Evolutionary conservation across 768 basidiomycete species (phyloP).

Genomic region (Suillus subaureus): DNA sequence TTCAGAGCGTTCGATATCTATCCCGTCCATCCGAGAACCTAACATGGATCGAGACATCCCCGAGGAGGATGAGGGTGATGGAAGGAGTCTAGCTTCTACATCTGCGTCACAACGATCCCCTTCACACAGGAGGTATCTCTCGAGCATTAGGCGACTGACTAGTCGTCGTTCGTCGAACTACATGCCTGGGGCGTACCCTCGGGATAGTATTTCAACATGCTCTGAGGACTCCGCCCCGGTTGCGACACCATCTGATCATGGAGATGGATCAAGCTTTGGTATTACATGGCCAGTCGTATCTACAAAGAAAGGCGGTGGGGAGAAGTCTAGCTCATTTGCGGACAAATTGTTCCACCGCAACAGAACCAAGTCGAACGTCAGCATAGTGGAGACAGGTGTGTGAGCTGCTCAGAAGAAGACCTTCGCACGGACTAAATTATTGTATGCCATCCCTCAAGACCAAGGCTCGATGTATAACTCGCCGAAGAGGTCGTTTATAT

Average conservation of each 20-base stretch:
- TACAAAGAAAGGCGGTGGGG: conserved; percentile 51
- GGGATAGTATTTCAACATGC: conserved; percentile 66
- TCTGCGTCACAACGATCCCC: conserved; percentile 56
- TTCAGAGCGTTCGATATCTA: conserved; percentile 31
- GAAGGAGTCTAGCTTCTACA: conserved; percentile 34
- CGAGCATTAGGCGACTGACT: conserved; percentile 50
- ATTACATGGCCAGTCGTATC: conserved; percentile 52
- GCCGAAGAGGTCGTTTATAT: conserved; percentile 25
- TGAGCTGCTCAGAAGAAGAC: conserved; percentile 12
- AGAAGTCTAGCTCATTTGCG: conserved; percentile 60
- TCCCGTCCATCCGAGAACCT: conserved; percentile 33
- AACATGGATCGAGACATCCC: conserved; percentile 23
- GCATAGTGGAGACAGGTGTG: conserved; percentile 48
- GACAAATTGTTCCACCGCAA: conserved; percentile 59
- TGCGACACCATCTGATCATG: conserved; percentile 57
- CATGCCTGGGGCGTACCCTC: conserved; percentile 45
- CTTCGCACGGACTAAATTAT: background rate
- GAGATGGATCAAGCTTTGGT: conserved; percentile 33
- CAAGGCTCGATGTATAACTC: conserved; percentile 30
- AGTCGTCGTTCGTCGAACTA: conserved; percentile 39
- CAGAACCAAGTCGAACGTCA: conserved; percentile 55
- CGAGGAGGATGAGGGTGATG: conserved; percentile 31
- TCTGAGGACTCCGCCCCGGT: conserved; percentile 68
- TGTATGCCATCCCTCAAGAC: conserved; percentile 18
- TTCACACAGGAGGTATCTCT: conserved; percentile 47